These are phyloP conservation scores for Phytophthora lateralis DNA, from an alignment of 352 stramenopile genomes.

Conservation along the genomic window DNA sequence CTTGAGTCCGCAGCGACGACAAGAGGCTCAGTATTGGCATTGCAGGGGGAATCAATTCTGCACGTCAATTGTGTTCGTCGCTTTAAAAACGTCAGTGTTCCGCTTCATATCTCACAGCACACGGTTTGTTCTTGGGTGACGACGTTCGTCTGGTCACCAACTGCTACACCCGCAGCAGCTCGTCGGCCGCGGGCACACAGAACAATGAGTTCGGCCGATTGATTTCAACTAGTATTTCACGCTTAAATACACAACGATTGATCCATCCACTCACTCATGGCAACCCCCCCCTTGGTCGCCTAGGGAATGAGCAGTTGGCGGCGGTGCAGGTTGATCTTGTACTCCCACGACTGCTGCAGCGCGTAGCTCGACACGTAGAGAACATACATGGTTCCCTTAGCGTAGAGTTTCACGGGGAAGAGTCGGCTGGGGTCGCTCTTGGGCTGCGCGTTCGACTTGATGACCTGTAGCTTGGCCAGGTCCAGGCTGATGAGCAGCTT, in stretches of 20 bases:
- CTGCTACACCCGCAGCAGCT: no score
- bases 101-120: no score
- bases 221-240: slow-evolving; percentile 14
- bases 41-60: no score
- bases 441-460: slow-evolving; percentile 51
- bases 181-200: no score
- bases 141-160: no score
- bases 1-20: no score
- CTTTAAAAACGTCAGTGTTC: no score
- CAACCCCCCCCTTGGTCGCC: not conserved
- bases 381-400: slow-evolving; percentile 67
- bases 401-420: slow-evolving; percentile 79
- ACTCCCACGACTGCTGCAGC: slow-evolving; percentile 82
- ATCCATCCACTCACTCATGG: slow-evolving; percentile 2
- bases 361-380: slow-evolving; percentile 78
- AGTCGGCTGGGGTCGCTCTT: slow-evolving; percentile 62
- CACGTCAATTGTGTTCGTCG: no score
- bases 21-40: no score
- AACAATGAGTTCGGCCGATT: not conserved
- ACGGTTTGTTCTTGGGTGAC: no score
- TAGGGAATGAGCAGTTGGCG: slow-evolving; percentile 79
- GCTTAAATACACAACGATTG: slow-evolving; percentile 30
- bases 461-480: slow-evolving; percentile 79
- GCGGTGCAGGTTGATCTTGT: slow-evolving; percentile 78
- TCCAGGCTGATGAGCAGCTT: slow-evolving; percentile 75